Evolutionary conservation across 208 protist genomes (phyloP).

Genomic region (Blastocrithidia nonstop): DNA sequence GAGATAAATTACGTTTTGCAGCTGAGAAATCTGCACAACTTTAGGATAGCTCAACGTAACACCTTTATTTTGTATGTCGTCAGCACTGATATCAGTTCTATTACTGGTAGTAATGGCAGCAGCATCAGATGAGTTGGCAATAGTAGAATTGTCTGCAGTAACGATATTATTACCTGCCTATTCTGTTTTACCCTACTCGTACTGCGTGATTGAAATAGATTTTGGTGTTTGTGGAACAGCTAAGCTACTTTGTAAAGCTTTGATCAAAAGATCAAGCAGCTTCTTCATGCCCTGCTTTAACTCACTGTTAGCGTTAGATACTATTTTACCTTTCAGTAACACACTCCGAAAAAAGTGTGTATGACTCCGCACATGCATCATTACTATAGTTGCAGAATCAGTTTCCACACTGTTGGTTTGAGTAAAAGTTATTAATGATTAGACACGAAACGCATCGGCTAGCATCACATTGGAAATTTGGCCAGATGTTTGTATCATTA

Average conservation of each 20-base stretch:
- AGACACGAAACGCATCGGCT: constrained; percentile 33
- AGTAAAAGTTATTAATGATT: constrained; percentile 25
- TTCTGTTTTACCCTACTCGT: too few relatives aligned
- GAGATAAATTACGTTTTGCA: too few relatives aligned
- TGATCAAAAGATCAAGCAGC: constrained; percentile 18
- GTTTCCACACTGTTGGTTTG: constrained; percentile 10
- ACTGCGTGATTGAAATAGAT: too few relatives aligned
- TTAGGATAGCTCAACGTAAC: too few relatives aligned
- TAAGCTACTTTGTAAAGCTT: too few relatives aligned
- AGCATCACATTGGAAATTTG: constrained; percentile 43
- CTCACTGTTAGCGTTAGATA: constrained; percentile 21
- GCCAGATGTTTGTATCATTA: constrained; percentile 42
- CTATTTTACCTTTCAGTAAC: constrained; percentile 26
- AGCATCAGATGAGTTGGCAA: too few relatives aligned
- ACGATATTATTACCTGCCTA: too few relatives aligned
- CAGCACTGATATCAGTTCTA: too few relatives aligned
- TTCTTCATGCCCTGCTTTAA: constrained; percentile 28
- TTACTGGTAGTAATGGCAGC: too few relatives aligned
- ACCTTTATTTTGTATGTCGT: too few relatives aligned
- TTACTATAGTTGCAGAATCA: constrained; percentile 13
- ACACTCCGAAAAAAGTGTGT: constrained; percentile 32
- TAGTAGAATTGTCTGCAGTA: too few relatives aligned
- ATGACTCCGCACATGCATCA: constrained; percentile 21
- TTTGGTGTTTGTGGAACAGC: background rate
- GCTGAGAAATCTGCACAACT: too few relatives aligned